Evolutionary conservation across 2,329 filamentous ascomycete genomes (phyloP).

Genomic region (Pseudogymnoascus sp.): DNA sequence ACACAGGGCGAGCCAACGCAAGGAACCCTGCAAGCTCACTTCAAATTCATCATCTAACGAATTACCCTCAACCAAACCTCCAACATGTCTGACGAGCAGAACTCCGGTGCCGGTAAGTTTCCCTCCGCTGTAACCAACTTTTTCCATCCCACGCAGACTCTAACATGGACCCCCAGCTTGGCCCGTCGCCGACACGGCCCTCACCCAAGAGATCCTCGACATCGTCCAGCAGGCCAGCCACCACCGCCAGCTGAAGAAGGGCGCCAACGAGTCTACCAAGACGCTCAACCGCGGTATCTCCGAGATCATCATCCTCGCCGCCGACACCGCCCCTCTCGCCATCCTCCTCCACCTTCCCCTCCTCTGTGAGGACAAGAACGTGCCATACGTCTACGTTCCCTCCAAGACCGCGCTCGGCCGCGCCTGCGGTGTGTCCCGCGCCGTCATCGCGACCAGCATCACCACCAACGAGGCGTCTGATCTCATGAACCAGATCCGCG

Average conservation of each 20-base stretch:
- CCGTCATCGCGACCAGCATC: constrained; percentile 82
- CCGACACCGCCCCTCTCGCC: constrained; percentile 79
- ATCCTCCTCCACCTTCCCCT: constrained; percentile 87
- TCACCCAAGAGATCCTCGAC: constrained; percentile 78
- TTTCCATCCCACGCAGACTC: constrained; percentile 6
- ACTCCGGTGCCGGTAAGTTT: constrained; percentile 28
- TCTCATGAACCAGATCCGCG: constrained; percentile 78
- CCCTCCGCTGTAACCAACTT: neutral
- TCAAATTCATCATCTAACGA: neutral
- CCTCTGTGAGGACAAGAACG: constrained; percentile 75
- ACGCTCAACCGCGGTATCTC: constrained; percentile 84
- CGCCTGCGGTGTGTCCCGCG: constrained; percentile 80
- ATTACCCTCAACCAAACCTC: constrained; percentile 1
- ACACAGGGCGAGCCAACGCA: constrained; percentile 55
- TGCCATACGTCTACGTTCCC: constrained; percentile 66
- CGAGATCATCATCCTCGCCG: constrained; percentile 83
- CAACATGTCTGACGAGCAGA: constrained; percentile 32
- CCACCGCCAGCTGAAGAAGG: constrained; percentile 78
- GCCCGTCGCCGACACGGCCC: constrained; percentile 65
- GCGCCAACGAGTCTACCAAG: constrained; percentile 82
- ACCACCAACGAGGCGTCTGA: constrained; percentile 90
- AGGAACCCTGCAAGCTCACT: constrained; percentile 46
- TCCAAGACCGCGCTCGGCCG: constrained; percentile 80
- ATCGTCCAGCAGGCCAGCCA: constrained; percentile 57
- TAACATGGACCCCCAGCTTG: constrained; percentile 43